A percentile compares a stretch with the other conserved stretches of the same genome.
phyloP scores from a whole-genome alignment of 2,329 filamentous ascomycete genomes.

The Grosmannia serpens region DNA sequence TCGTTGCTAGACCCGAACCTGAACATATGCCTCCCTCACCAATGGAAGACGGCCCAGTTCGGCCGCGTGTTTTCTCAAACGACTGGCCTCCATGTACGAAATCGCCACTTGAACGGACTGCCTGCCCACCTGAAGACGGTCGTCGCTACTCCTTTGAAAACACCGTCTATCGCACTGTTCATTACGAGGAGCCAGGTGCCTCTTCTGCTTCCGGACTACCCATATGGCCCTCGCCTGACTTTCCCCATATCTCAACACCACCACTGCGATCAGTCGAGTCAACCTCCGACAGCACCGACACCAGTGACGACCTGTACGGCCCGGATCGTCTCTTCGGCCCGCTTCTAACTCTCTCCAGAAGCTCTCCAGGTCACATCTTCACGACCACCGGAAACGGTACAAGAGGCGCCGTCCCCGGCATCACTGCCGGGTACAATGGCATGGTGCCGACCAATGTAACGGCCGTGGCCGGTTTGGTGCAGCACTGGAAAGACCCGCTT shows the following conservation, averaged over 20 bases:
- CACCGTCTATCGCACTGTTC: not conserved
- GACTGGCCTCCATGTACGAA: not conserved
- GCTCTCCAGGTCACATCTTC: constrained; percentile 2
- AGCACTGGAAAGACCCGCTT: constrained; percentile 39
- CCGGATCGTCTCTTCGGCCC: constrained; percentile 28
- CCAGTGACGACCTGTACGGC: constrained; percentile 33
- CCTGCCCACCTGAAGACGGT: not conserved
- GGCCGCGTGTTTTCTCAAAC: not conserved
- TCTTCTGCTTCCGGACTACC: constrained; percentile 15
- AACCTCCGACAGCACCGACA: constrained; percentile 16
- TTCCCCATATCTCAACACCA: constrained; percentile 27
- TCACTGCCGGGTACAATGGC: not conserved
- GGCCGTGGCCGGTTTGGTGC: constrained; percentile 6
- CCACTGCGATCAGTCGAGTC: constrained; percentile 15
- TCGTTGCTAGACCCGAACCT: not conserved
- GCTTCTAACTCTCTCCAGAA: constrained; percentile 16
- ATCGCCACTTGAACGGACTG: not conserved
- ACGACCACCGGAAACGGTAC: not conserved
- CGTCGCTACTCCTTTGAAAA: not conserved
- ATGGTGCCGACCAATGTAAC: not conserved
- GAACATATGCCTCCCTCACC: not conserved
- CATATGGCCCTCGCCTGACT: constrained; percentile 20
- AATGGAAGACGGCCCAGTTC: not conserved
- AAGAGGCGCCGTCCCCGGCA: not conserved
- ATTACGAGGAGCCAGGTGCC: not conserved